Evolutionary conservation across 805 yeast species (phyloP), one percentile per base, ranked within the genome.

Genomic region (Teunomyces gatunensis): DNA sequence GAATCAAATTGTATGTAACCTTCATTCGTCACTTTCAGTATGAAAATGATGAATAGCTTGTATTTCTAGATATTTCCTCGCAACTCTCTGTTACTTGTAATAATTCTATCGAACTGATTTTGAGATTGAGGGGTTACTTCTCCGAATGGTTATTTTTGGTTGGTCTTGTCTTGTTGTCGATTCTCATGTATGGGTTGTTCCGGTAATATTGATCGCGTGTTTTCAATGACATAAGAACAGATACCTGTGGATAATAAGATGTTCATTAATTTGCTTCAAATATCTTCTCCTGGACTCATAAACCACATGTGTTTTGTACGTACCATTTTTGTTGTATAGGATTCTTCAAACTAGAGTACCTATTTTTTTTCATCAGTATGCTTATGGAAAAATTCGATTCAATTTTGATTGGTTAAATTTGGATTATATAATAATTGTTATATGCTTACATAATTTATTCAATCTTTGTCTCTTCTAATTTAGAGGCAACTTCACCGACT

Each of bases 401-500:
- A 20, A 37, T 10, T 23, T 17, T 37, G 40, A 37, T 37, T 37
- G 40, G 40, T 23, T 37, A 37, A 37, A 37, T 3, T 20, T n/a
- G 3, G 40, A 23, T 37, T 37, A 37, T 10, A n/a, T 37, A 37
- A 37, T 37, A 12, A 6, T n/a, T 10, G 2, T 3, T 12, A 23
- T 6, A 23, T 13, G 6, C 6, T 36, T 40, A 34, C 39, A 23
- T 30, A 30, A 47, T 39, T 39, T 52, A 52, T n/a, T 42, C 45
- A 37, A 52, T 47, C 25, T 51, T 52, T 11, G 51, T 32, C 5
- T 48, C 50, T 20, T 47, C 49, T 30, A 52, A 44, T 21, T 32
- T 37, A 13, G 39, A 46, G 28, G 50, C 42, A 39, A 48, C 45
- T 13, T 35, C 36, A 9, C 45, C 51, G 21, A 43, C 48, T 27